Evolutionary conservation across 2,329 filamentous ascomycete species (phyloP).

Genomic region (Neonectria magnoliae): DNA sequence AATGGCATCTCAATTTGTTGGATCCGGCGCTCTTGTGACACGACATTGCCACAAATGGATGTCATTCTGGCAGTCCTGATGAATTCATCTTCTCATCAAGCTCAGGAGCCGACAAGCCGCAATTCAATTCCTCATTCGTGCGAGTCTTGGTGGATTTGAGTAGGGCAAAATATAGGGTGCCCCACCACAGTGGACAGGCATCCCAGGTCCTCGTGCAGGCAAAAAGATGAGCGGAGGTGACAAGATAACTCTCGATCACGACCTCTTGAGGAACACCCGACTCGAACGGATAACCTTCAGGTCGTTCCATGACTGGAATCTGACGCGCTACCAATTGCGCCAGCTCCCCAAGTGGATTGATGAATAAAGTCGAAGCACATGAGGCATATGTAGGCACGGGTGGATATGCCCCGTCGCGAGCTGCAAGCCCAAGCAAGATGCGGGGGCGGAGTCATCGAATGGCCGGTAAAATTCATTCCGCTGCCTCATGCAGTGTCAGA

Average conservation of each 20-base stretch:
- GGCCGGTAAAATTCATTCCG: not conserved
- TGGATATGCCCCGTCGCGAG: not conserved
- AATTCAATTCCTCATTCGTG: not conserved
- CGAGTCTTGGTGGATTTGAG: not conserved
- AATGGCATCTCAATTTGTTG: no score
- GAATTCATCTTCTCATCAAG: not conserved
- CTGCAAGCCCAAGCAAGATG: not conserved
- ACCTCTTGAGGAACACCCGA: slow-evolving; percentile 17
- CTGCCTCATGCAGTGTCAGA: not conserved
- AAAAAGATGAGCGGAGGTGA: not conserved
- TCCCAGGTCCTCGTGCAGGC: not conserved
- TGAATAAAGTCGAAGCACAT: not conserved
- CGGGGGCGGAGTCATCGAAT: not conserved
- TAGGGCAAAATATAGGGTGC: not conserved
- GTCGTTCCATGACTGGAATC: slow-evolving; percentile 5
- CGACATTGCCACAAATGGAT: not conserved
- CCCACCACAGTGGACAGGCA: no score
- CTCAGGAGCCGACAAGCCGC: not conserved
- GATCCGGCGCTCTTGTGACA: not conserved
- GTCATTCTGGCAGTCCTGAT: no score
- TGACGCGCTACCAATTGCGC: slow-evolving; percentile 15
- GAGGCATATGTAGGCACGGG: not conserved
- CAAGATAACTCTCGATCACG: not conserved
- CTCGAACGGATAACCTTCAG: slow-evolving; percentile 15
- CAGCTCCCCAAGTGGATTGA: slow-evolving; percentile 12